Conservation (phyloP, 1,284 basidiomycete genomes). For the Neonothopanus nambi region DNA sequence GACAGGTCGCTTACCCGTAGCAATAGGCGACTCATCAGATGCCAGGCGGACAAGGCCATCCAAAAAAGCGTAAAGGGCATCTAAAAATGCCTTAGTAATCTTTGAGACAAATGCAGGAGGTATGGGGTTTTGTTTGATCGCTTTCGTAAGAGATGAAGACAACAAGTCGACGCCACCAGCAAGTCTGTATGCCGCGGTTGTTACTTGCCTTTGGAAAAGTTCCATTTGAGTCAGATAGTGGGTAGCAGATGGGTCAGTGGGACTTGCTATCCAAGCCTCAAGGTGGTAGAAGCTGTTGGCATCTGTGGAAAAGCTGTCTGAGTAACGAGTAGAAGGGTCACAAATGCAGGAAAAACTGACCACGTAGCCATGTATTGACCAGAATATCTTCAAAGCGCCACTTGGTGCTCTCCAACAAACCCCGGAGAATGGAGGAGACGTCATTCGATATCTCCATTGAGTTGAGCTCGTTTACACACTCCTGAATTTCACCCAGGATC, state of each 20-base stretch:
- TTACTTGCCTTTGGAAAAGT: conserved; percentile 82
- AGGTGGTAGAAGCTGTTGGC: conserved; percentile 82
- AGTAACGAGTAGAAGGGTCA: conserved; percentile 10
- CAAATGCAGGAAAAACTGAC: conserved; percentile 39
- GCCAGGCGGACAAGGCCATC: conserved; percentile 89
- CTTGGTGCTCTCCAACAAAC: conserved; percentile 78
- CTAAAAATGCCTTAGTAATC: conserved; percentile 87
- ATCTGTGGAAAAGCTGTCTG: conserved; percentile 62
- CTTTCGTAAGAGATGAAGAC: conserved; percentile 42
- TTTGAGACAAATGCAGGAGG: conserved; percentile 62
- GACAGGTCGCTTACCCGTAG: conserved; percentile 37
- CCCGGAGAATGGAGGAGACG: conserved; percentile 65
- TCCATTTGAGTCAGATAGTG: conserved; percentile 76
- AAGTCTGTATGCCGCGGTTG: conserved; percentile 79
- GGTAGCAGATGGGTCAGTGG: conserved; percentile 57
- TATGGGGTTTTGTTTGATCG: conserved; percentile 58
- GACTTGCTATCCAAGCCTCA: conserved; percentile 81
- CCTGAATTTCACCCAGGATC: conserved; percentile 82
- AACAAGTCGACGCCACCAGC: conserved; percentile 76
- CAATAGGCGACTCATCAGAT: conserved; percentile 66
- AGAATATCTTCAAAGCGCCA: conserved; percentile 91
- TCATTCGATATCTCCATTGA: conserved; percentile 83
- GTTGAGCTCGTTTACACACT: conserved; percentile 82
- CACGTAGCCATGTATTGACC: conserved; percentile 80
- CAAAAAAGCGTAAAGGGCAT: conserved; percentile 85